These are phyloP conservation scores for Ambispora gerdemannii DNA, from an alignment of 192 early-diverging fungal genomes.

Conservation along the genomic window DNA sequence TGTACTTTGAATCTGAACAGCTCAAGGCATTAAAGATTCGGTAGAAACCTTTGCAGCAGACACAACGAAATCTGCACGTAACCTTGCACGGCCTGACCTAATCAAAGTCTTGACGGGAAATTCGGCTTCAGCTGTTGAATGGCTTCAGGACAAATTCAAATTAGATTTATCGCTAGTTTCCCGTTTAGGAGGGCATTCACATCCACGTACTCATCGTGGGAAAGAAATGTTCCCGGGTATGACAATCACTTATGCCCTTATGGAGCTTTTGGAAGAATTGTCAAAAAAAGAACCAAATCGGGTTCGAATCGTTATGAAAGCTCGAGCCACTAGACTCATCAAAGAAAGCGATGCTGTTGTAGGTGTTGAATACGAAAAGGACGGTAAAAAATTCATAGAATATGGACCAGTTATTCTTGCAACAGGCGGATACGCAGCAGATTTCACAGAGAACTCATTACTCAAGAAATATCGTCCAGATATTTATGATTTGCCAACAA, in stretches of 20 bases:
- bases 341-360: constrained; percentile 60
- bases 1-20: constrained; percentile 13
- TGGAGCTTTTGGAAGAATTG: constrained; percentile 75
- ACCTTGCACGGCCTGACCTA: constrained; percentile 72
- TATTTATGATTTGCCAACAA: constrained; percentile 73
- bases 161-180: constrained; percentile 86
- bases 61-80: constrained; percentile 82
- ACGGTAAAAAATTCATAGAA: constrained; percentile 58
- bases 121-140: constrained; percentile 87
- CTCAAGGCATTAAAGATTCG: constrained; percentile 70
- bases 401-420: constrained; percentile 83
- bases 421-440: constrained; percentile 95
- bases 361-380: constrained; percentile 77
- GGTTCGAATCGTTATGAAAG: constrained; percentile 78
- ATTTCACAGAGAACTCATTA: constrained; percentile 73
- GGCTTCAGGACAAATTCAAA: constrained; percentile 87
- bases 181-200: constrained; percentile 90
- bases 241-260: constrained; percentile 92
- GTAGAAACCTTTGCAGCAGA: constrained; percentile 83
- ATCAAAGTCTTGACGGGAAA: constrained; percentile 82
- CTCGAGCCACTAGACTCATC: constrained; percentile 74
- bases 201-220: constrained; percentile 92
- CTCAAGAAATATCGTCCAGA: constrained; percentile 80
- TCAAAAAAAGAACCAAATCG: constrained; percentile 63
- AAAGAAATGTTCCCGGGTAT: constrained; percentile 81